Conservation (phyloP, 192 early-diverging fungal species). For the Entomortierella beljakovae region DNA sequence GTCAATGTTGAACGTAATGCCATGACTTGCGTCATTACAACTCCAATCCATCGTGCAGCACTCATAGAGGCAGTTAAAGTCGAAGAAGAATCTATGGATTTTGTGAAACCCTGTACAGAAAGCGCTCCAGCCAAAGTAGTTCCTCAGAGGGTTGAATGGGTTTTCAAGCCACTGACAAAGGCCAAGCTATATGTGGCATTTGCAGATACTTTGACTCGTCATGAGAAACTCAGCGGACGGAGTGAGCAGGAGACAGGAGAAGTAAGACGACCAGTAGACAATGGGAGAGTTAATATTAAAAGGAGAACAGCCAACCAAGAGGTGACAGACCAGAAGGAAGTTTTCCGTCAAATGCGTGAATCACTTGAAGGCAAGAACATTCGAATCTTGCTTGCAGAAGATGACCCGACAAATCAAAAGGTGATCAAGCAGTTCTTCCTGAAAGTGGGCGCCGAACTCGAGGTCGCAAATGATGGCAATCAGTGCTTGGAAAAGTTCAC, state of each 20-base stretch:
- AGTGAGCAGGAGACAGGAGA: background rate
- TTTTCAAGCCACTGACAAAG: conserved; percentile 67
- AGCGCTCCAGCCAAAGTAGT: conserved; percentile 21
- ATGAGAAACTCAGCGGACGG: conserved; percentile 12
- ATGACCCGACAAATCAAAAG: conserved; percentile 70
- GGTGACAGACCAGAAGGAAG: conserved; percentile 60
- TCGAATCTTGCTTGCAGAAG: conserved; percentile 65
- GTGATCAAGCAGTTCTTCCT: conserved; percentile 61
- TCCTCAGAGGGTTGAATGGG: conserved; percentile 59
- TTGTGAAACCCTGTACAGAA: background rate
- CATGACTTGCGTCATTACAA: conserved; percentile 61
- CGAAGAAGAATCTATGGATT: conserved; percentile 36
- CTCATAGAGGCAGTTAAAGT: conserved; percentile 60
- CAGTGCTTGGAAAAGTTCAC: conserved; percentile 61
- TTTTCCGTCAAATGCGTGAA: conserved; percentile 63
- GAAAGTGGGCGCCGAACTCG: conserved; percentile 60
- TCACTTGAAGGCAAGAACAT: conserved; percentile 62
- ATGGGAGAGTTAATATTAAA: conserved; percentile 31
- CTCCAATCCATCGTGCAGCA: conserved; percentile 63
- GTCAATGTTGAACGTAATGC: conserved; percentile 20
- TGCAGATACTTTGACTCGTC: conserved; percentile 38
- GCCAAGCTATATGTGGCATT: conserved; percentile 62
- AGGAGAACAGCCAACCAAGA: conserved; percentile 58
- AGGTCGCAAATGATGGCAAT: conserved; percentile 60
- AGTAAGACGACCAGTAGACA: background rate